Evolutionary conservation across 2,329 filamentous ascomycete species (phyloP).

Genomic region (Penicillium occitanis): DNA sequence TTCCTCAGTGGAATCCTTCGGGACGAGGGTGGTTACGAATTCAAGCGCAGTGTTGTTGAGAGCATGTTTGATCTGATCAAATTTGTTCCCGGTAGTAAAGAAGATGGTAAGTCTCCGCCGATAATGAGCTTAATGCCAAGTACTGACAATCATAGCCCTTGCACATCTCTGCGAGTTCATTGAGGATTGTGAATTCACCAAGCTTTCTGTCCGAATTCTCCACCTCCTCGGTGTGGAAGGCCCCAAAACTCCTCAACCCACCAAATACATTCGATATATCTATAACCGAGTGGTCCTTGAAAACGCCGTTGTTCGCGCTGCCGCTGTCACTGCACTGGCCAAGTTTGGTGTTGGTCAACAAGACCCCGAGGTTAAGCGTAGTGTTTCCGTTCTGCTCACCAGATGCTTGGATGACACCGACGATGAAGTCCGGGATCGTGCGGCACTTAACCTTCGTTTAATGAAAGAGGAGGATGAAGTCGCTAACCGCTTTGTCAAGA

Average conservation of each 20-base stretch:
- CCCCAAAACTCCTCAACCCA: conserved; percentile 90
- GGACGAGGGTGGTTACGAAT: conserved; percentile 96
- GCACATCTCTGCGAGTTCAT: conserved; percentile 98
- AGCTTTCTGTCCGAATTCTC: conserved; percentile 90
- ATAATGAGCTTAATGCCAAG: conserved; percentile 12
- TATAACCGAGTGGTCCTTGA: conserved; percentile 98
- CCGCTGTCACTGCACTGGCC: conserved; percentile 89
- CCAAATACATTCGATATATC: conserved; percentile 98
- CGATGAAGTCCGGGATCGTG: conserved; percentile 94
- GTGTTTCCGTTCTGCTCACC: conserved; percentile 86
- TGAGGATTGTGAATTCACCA: conserved; percentile 98
- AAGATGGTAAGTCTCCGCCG: conserved; percentile 52
- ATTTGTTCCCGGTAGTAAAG: conserved; percentile 85
- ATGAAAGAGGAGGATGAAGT: conserved; percentile 91
- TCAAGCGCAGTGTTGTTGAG: conserved; percentile 96
- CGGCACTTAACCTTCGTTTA: conserved; percentile 84
- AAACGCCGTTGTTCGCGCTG: conserved; percentile 92
- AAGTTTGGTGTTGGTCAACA: conserved; percentile 98
- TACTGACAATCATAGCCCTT: conserved; percentile 58
- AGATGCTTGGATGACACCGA: conserved; percentile 95
- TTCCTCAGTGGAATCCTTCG: conserved; percentile 96
- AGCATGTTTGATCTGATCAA: conserved; percentile 99
- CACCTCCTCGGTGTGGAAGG: conserved; percentile 93
- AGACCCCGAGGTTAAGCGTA: conserved; percentile 94
- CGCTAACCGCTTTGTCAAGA: conserved; percentile 86